Evolutionary conservation across 768 basidiomycete species (phyloP).

Genomic region (Imleria badia): DNA sequence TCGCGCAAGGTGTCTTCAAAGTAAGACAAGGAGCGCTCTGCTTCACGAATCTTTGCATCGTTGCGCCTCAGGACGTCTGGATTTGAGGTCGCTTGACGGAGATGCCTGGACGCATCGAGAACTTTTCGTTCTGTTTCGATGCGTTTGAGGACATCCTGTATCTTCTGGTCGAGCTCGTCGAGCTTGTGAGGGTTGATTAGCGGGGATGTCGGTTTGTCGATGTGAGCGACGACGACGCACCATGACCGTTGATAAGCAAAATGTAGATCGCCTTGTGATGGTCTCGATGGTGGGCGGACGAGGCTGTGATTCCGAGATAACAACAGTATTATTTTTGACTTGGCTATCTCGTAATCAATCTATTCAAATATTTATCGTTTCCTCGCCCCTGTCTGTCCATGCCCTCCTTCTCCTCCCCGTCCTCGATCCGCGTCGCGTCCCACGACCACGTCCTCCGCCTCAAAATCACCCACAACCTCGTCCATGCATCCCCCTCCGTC

Average conservation of each 20-base stretch:
- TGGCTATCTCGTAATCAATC: constrained; percentile 27
- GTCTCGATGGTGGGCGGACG: constrained; percentile 24
- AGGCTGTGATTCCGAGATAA: constrained; percentile 33
- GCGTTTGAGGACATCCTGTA: constrained; percentile 84
- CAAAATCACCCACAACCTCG: constrained; percentile 45
- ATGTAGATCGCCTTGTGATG: constrained; percentile 17
- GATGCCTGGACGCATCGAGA: constrained; percentile 76
- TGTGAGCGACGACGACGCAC: constrained; percentile 21
- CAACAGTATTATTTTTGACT: constrained; percentile 19
- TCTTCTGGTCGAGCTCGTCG: constrained; percentile 86
- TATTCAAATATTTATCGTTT: constrained; percentile 14
- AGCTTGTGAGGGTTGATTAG: constrained; percentile 21
- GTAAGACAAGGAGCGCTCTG: constrained; percentile 80
- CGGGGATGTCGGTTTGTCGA: not conserved
- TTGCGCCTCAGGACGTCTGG: constrained; percentile 81
- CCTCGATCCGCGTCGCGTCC: constrained; percentile 43
- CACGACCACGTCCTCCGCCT: constrained; percentile 47
- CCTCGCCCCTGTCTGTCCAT: constrained; percentile 15
- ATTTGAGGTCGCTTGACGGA: constrained; percentile 82
- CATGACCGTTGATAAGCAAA: constrained; percentile 28
- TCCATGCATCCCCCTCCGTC: constrained; percentile 33
- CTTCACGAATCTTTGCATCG: constrained; percentile 84
- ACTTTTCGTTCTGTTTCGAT: constrained; percentile 93
- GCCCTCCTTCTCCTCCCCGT: constrained; percentile 32
- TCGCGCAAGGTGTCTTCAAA: constrained; percentile 85